A percentile compares a stretch with the other conserved stretches of the same genome.
These are phyloP conservation scores for Trichophyton schoenleinii DNA, from an alignment of 2,329 filamentous ascomycete genomes.

Conservation along the genomic window DNA sequence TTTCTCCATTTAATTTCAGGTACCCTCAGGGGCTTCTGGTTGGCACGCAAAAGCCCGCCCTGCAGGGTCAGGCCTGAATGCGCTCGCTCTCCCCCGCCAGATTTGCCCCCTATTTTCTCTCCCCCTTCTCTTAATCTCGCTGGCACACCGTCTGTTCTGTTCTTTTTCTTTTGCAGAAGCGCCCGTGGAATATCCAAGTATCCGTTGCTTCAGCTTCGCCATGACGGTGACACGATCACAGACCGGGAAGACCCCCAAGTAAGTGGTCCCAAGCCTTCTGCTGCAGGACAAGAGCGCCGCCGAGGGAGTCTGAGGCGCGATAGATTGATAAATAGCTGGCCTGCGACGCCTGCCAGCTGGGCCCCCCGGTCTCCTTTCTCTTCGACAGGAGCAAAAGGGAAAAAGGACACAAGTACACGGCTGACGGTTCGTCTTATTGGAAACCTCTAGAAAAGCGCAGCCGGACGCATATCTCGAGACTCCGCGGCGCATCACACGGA, in stretches of 20 bases:
- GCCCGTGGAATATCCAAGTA: not conserved
- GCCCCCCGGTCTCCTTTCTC: not conserved
- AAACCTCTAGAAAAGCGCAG: slow-evolving; percentile 36
- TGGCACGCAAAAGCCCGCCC: no score
- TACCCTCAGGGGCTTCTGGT: not conserved
- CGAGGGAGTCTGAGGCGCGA: not conserved
- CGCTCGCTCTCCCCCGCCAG: not conserved
- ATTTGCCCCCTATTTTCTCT: not conserved
- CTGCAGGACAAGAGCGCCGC: not conserved
- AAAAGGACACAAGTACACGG: not conserved
- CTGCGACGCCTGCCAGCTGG: not conserved
- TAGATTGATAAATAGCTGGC: not conserved
- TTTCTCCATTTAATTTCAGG: not conserved
- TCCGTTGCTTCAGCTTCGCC: not conserved
- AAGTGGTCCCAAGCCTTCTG: slow-evolving; percentile 19
- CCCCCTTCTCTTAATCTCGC: no score
- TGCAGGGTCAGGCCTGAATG: no score
- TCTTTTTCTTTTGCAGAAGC: not conserved
- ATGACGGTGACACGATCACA: slow-evolving; percentile 41
- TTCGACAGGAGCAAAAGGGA: not conserved
- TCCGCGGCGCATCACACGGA: slow-evolving; percentile 34
- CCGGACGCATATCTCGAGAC: slow-evolving; percentile 42
- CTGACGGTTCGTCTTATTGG: not conserved
- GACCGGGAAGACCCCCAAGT: slow-evolving; percentile 41
- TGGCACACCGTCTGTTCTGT: not conserved